A percentile compares a stretch with the other conserved stretches of the same genome.
Conservation (phyloP, 208 protist genomes). For the Blechomonas ayalai region DNA sequence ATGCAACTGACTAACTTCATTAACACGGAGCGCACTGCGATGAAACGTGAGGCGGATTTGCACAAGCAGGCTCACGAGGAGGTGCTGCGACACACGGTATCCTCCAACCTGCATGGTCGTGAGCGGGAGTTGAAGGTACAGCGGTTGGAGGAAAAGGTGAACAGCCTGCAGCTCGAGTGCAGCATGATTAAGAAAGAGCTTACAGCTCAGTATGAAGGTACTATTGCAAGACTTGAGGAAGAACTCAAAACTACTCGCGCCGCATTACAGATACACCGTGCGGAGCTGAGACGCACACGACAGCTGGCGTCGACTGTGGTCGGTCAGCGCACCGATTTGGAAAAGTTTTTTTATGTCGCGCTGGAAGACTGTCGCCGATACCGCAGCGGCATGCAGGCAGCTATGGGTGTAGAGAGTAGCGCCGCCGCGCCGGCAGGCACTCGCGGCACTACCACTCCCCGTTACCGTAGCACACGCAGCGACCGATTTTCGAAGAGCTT, state of each 20-base stretch:
- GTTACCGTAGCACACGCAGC: too few relatives aligned
- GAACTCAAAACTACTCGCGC: conserved; percentile 32
- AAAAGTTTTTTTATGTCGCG: conserved; percentile 70
- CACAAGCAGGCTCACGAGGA: conserved; percentile 51
- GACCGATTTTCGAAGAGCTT: too few relatives aligned
- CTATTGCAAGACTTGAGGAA: conserved; percentile 30
- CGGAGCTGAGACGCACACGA: conserved; percentile 47
- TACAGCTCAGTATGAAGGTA: conserved; percentile 21
- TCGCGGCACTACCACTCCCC: too few relatives aligned
- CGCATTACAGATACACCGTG: conserved; percentile 31
- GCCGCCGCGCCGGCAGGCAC: too few relatives aligned
- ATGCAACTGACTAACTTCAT: conserved; percentile 46
- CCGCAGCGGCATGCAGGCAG: conserved; percentile 7
- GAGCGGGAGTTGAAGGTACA: conserved; percentile 46
- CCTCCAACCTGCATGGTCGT: conserved; percentile 26
- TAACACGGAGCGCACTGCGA: conserved; percentile 27
- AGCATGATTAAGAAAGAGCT: conserved; percentile 14
- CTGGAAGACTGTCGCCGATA: conserved; percentile 54
- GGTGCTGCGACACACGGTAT: conserved; percentile 39
- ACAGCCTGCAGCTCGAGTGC: conserved; percentile 28
- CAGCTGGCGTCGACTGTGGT: conserved; percentile 43
- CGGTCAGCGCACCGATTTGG: conserved; percentile 60
- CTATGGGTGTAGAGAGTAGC: too few relatives aligned
- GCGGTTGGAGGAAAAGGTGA: conserved; percentile 39
- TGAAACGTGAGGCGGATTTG: conserved; percentile 36